These are phyloP conservation scores for Mortierella sp. DNA, from an alignment of 371 early-diverging fungal species.

Conservation along the genomic window DNA sequence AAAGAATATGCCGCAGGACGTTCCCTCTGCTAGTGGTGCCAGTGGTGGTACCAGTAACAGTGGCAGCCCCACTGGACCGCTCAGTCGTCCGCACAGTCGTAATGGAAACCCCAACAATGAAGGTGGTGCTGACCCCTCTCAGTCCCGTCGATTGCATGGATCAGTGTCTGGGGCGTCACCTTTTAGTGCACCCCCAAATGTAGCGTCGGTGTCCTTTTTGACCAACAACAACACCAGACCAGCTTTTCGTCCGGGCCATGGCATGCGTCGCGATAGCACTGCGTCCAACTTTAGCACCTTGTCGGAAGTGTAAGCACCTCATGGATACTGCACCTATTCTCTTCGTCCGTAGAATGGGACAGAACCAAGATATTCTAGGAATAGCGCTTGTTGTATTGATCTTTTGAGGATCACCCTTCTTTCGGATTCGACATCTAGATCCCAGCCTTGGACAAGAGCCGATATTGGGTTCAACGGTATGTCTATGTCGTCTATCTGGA, in stretches of 20 bases:
- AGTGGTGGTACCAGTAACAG: not conserved
- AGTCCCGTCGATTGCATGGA: slow-evolving; percentile 22
- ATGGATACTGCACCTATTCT: not conserved
- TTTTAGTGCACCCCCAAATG: not conserved
- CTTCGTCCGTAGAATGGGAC: not conserved
- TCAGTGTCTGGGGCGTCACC: slow-evolving; percentile 11
- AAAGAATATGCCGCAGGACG: too few species aligned
- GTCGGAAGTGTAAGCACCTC: slow-evolving; percentile 58
- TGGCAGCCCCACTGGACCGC: slow-evolving; percentile 1
- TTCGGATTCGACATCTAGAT: slow-evolving; percentile 21
- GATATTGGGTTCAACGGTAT: slow-evolving; percentile 72
- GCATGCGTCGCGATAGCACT: slow-evolving; percentile 59
- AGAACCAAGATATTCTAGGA: too few species aligned
- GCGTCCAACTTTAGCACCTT: slow-evolving; percentile 69
- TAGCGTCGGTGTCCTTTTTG: slow-evolving; percentile 21
- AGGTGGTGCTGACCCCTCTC: slow-evolving; percentile 8
- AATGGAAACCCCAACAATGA: slow-evolving; percentile 31
- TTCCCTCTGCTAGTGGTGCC: not conserved
- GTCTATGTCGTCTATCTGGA: not conserved
- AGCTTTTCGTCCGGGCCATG: slow-evolving; percentile 23
- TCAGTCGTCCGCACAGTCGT: slow-evolving; percentile 34
- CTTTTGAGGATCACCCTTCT: not conserved
- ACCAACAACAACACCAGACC: slow-evolving; percentile 15
- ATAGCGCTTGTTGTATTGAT: not conserved
- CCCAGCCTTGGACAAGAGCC: slow-evolving; percentile 69